Percentiles rank a stretch among this genome's conserved stretches.
phyloP scores from a whole-genome alignment of 2,329 filamentous ascomycete genomes.

The Apiospora malaysiana region DNA sequence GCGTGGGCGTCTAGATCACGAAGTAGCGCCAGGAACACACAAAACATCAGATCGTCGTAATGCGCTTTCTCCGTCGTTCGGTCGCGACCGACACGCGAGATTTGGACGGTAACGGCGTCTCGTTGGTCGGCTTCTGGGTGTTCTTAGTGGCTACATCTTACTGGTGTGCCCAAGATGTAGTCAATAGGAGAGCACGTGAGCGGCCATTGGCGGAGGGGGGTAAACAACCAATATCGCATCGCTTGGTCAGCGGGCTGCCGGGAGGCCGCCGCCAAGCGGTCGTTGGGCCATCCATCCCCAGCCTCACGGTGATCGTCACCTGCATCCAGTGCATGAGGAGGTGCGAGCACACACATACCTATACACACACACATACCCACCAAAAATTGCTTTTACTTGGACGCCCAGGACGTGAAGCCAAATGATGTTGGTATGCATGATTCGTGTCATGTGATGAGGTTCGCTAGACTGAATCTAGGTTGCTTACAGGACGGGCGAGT shows the following conservation, averaged over 20 bases:
- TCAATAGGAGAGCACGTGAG: conserved; percentile 15
- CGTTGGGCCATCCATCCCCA: neutral
- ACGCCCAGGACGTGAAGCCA: conserved; percentile 9
- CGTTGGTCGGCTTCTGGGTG: neutral
- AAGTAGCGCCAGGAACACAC: neutral
- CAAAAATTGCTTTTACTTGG: neutral
- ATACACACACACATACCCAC: too few species aligned
- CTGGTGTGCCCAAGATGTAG: conserved; percentile 4
- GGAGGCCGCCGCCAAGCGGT: neutral
- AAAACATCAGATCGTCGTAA: conserved; percentile 16
- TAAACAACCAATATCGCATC: neutral
- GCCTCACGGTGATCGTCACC: conserved; percentile 9
- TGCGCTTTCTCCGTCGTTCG: neutral
- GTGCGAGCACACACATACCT: neutral
- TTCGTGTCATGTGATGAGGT: conserved; percentile 2
- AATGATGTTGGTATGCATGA: neutral
- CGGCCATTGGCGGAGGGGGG: neutral
- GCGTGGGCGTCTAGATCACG: neutral
- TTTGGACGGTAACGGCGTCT: neutral
- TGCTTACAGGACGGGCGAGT: neutral
- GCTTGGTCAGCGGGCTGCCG: neutral
- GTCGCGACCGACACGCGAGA: conserved; percentile 13
- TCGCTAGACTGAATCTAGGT: neutral
- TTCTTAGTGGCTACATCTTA: neutral
- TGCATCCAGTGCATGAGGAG: neutral